A percentile compares a stretch with the other conserved stretches of the same genome.
Conservation (phyloP, 1,139 yeast genomes). For the Pichia sp. region DNA sequence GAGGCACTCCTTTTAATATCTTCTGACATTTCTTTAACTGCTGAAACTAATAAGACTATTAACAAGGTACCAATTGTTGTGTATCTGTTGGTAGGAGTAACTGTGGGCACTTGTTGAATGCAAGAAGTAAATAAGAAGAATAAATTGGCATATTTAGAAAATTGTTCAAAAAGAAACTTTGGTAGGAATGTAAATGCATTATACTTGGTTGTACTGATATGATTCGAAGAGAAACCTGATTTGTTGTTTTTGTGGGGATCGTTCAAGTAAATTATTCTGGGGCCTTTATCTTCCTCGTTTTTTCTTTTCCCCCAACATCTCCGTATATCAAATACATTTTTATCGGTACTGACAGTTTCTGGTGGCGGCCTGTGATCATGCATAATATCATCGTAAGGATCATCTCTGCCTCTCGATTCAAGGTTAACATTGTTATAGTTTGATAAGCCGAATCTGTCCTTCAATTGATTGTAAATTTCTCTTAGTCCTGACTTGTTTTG, state of each 20-base stretch:
- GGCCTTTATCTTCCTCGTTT: constrained; percentile 39
- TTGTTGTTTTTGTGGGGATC: constrained; percentile 51
- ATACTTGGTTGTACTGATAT: constrained; percentile 95
- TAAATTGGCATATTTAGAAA: constrained; percentile 93
- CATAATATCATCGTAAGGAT: constrained; percentile 23
- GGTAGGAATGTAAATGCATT: constrained; percentile 91
- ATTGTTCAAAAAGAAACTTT: constrained; percentile 91
- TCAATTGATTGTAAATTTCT: constrained; percentile 28
- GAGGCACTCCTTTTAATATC: constrained; percentile 87
- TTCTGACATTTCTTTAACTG: constrained; percentile 85
- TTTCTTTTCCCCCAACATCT: constrained; percentile 37
- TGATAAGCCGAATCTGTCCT: constrained; percentile 25
- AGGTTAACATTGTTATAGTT: constrained; percentile 27
- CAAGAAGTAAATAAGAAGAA: constrained; percentile 89
- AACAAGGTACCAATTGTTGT: constrained; percentile 91
- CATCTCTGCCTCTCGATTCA: constrained; percentile 11
- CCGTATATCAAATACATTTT: constrained; percentile 31
- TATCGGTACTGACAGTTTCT: constrained; percentile 9
- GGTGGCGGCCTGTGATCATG: constrained; percentile 28
- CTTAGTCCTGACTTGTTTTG: constrained; percentile 21
- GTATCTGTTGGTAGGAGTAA: constrained; percentile 92
- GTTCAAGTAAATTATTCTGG: constrained; percentile 70
- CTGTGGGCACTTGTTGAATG: constrained; percentile 96
- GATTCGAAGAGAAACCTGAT: constrained; percentile 69
- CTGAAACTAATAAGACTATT: constrained; percentile 84